Base-by-base conservation (phyloP, 768 basidiomycete genomes). In the Naematelia aurantialba region DNA sequence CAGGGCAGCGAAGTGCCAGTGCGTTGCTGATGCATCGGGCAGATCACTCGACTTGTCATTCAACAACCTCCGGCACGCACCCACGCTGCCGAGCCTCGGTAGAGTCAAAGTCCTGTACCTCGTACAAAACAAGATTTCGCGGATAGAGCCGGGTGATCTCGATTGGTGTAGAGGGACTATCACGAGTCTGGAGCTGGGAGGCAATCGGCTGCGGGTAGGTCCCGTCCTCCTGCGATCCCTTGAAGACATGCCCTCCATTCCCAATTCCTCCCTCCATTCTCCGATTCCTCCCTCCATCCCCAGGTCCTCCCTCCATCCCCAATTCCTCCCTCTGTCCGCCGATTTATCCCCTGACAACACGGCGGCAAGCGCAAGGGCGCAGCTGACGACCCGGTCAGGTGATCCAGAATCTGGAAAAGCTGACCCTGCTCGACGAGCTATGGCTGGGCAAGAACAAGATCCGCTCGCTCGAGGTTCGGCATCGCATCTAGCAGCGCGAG, bases 391-490 rank as follows among this genome's bases (percentile, higher is more conserved):
- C 5, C 17, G 27, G 10, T 25, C 60, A 96, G 92, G 84, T 81
- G 80, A 94, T 99, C 58, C 90, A 97, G 74, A 87, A 87, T 42
- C 77, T 98, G 2, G 89, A 89, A 11, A 81, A 83, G 1, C 79
- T 96, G 39, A 83, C 86, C 0, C 89, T 87, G 64, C 80, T 99
- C 10, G 89, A 92, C 65, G 92, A 97, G 68, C 80, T 99, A 2
- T 98, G 94, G 91, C 79, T 98, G 2, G 96, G 96, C 5, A 99
- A 99, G 82, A 99, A 99, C 76, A 99, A 97, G 80, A 90, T 99
- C 58, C 75, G 85, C 4, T 86, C 84, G 74, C 82, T 99, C 3
- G 88, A 93, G 82, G 90, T n/a, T n/a, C n/a, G n/a, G n/a, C n/a
- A n/a, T n/a, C n/a, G n/a, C n/a, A n/a, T n/a, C n/a, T n/a, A n/a